A percentile compares a stretch with the other conserved stretches of the same genome.
phyloP scores from a whole-genome alignment of 306 rosid genomes.

The Prunus campanulata region DNA sequence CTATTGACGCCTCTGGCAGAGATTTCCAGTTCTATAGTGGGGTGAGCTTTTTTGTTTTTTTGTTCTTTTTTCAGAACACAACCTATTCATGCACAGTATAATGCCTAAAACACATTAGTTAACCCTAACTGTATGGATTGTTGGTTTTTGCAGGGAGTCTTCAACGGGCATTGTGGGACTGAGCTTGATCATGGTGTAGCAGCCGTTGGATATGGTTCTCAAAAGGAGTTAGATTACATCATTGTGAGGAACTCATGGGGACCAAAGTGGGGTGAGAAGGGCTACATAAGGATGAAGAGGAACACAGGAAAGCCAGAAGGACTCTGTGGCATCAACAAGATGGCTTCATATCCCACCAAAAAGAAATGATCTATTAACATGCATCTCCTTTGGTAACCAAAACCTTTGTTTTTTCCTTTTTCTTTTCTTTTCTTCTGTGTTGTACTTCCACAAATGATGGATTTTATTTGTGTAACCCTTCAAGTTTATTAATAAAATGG shows the following conservation, averaged over 20 bases:
- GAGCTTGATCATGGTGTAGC: conserved; percentile 91
- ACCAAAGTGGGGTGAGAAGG: conserved; percentile 91
- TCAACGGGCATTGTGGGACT: conserved; percentile 74
- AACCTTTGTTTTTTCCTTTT: neutral
- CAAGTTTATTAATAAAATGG: conserved; percentile 21
- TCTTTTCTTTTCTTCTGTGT: neutral
- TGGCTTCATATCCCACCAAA: conserved; percentile 93
- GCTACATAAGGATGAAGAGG: conserved; percentile 74
- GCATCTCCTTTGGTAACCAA: neutral
- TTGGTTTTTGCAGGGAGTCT: conserved; percentile 60
- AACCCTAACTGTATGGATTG: neutral
- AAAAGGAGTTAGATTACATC: conserved; percentile 72
- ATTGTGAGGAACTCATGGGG: conserved; percentile 92
- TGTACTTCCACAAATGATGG: conserved; percentile 12
- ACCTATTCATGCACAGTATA: neutral
- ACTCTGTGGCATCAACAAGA: conserved; percentile 73
- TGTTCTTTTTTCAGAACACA: too few relatives aligned
- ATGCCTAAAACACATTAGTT: neutral
- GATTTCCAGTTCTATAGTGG: conserved; percentile 94
- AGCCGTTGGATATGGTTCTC: conserved; percentile 83
- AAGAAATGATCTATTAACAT: conserved; percentile 29
- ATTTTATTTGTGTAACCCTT: neutral
- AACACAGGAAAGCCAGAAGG: conserved; percentile 76
- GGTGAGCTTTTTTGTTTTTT: conserved; percentile 29
- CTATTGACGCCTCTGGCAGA: conserved; percentile 79